Evolutionary conservation across 177 flowering plant genomes (phyloP), one percentile per base, ranked within the genome.

Genomic region (Vitis hybrid): DNA sequence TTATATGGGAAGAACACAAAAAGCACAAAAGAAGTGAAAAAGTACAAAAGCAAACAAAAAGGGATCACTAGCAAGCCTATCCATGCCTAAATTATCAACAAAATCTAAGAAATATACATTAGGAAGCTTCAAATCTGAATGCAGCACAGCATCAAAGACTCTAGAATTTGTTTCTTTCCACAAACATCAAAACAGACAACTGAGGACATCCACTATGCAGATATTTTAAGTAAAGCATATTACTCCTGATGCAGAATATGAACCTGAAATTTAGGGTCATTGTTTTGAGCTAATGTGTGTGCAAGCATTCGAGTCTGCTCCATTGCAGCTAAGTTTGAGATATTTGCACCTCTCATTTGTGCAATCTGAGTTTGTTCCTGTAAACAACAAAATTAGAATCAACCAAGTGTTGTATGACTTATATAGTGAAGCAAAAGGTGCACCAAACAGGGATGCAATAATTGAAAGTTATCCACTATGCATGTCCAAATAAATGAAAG

Each of bases 181-280:
- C 40, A 18, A 24, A n/a, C 67, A 49, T 11, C 15, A 19, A 64
- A 61, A 12, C 64, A 61, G 18, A 61, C 40, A 32, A 35, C 40
- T 61, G 35, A 14, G 7, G 5, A 35, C 40, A 35, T 35, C 40
- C 40, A 35, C 5, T 35, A 35, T 35, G 14, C 15, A 6, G 21
- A 64, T 11, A 32, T 3, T 30, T 18, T 32, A 19, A 10, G 55
- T 48, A 63, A 54, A 60, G 60, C 21, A 52, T 21, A 5, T 27
- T 9, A 52, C 9, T 3, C 74, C 50, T 52, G 21, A 52, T 2
- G 14, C n/a, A 24, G 18, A 11, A 71, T 21, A 70, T 27, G 24
- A 73, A 93, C 99, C 98, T 95, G 98, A 81, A 95, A 95, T 73
- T 93, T 93, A 52, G 98, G 99, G 70, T 95, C 97, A 61, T 85